Evolutionary conservation across 148 eudicot genomes (phyloP).

Genomic region (Rhododendron ferrugineum): DNA sequence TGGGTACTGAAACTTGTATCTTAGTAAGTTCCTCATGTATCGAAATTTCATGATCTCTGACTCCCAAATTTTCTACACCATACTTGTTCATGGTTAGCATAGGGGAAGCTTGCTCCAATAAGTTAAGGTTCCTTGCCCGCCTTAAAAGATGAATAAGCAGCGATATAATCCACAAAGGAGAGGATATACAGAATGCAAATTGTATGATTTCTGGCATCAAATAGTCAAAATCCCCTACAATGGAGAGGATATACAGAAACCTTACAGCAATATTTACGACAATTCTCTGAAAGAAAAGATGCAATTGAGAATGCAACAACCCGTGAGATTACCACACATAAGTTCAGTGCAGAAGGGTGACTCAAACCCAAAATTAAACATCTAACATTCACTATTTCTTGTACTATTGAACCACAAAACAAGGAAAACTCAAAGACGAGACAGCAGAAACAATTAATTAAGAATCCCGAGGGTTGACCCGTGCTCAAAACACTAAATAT

Average conservation of each 20-base stretch:
- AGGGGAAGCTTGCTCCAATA: background rate
- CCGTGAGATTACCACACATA: background rate
- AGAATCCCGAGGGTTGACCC: background rate
- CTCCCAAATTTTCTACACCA: background rate
- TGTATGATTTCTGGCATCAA: background rate
- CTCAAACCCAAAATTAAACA: background rate
- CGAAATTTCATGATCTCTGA: background rate
- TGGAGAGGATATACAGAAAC: background rate
- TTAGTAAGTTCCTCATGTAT: background rate
- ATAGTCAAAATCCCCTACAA: background rate
- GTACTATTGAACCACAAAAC: background rate
- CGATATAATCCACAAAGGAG: background rate
- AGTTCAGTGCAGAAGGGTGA: background rate
- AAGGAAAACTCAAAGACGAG: background rate
- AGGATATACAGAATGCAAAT: background rate
- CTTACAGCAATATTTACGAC: background rate
- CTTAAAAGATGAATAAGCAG: background rate
- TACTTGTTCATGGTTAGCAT: background rate
- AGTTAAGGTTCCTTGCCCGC: background rate
- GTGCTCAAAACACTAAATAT: background rate
- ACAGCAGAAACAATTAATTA: background rate
- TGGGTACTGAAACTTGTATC: background rate
- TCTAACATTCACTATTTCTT: background rate
- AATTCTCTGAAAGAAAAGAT: background rate
- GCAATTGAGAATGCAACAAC: background rate